Evolutionary conservation across 2,329 filamentous ascomycete species (phyloP).

Genomic region (Penicillium brasilianum): DNA sequence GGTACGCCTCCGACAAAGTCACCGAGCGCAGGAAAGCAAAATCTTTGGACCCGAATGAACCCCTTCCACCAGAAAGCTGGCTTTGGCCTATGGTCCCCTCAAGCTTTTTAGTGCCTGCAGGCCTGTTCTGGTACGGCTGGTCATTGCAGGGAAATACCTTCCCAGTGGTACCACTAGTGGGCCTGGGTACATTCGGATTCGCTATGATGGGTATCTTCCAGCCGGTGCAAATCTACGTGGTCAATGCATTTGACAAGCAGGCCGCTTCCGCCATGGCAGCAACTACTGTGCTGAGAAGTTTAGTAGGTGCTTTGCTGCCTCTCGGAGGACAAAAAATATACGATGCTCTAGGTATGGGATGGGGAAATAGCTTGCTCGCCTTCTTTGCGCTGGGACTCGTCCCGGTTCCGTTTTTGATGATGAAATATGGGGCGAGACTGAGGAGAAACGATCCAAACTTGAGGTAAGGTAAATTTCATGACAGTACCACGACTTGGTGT

Average conservation of each 20-base stretch:
- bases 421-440: slow-evolving; percentile 2
- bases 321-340: slow-evolving; percentile 65
- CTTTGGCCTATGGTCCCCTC: slow-evolving; percentile 1
- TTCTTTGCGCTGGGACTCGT: slow-evolving; percentile 58
- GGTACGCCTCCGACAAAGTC: slow-evolving; percentile 3
- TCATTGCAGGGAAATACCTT: background rate
- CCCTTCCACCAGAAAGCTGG: background rate
- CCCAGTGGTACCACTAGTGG: background rate
- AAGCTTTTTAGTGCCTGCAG: background rate
- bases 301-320: slow-evolving; percentile 63
- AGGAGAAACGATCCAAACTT: background rate
- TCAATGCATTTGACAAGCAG: slow-evolving; percentile 11
- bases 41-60: background rate
- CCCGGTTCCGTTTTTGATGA: slow-evolving; percentile 47
- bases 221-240: slow-evolving; percentile 12
- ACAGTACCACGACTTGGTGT: background rate
- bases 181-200: background rate
- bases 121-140: slow-evolving; percentile 4
- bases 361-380: slow-evolving; percentile 61
- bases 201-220: slow-evolving; percentile 13
- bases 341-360: slow-evolving; percentile 61
- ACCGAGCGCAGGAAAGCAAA: background rate
- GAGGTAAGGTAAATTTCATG: background rate
- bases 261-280: slow-evolving; percentile 17
- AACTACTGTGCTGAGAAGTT: slow-evolving; percentile 33